phyloP scores from a whole-genome alignment of 179 eudicot genomes.

The Camellia oleifera region DNA sequence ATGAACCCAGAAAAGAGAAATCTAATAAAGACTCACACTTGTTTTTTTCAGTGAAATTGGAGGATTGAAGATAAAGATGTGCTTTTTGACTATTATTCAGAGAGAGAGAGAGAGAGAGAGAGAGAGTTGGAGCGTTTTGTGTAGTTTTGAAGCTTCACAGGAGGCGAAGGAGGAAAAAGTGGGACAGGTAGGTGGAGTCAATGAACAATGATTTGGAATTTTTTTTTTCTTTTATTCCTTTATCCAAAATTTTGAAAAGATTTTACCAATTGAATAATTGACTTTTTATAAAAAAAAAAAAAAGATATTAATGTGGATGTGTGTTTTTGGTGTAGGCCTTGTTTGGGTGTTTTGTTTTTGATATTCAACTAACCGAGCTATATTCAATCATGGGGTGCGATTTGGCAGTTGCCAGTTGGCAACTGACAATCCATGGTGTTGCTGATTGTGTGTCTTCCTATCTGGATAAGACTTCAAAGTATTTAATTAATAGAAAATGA shows the following conservation, averaged over 20 bases:
- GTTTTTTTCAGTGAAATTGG: background rate
- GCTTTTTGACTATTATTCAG: background rate
- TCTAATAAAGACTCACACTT: background rate
- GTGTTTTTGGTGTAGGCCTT: background rate
- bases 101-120: background rate
- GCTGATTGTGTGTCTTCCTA: too few relatives aligned
- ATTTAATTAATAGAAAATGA: too few relatives aligned
- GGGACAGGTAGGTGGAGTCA: slow-evolving; percentile 17
- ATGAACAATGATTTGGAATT: background rate
- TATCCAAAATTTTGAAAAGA: background rate
- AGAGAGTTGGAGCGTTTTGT: background rate
- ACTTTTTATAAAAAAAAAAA: too few relatives aligned
- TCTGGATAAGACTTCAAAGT: too few relatives aligned
- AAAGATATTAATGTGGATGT: background rate
- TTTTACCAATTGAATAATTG: too few relatives aligned
- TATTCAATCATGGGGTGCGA: background rate
- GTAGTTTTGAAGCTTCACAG: background rate
- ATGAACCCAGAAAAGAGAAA: background rate
- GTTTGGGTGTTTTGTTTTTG: background rate
- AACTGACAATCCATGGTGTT: too few relatives aligned
- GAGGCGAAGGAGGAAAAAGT: slow-evolving; percentile 10
- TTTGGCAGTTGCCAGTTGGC: too few relatives aligned
- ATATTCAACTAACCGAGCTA: background rate
- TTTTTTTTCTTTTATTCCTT: background rate
- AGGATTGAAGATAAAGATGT: background rate